Conservation (phyloP, 2,329 filamentous ascomycete genomes). For the Parastagonospora avenae region DNA sequence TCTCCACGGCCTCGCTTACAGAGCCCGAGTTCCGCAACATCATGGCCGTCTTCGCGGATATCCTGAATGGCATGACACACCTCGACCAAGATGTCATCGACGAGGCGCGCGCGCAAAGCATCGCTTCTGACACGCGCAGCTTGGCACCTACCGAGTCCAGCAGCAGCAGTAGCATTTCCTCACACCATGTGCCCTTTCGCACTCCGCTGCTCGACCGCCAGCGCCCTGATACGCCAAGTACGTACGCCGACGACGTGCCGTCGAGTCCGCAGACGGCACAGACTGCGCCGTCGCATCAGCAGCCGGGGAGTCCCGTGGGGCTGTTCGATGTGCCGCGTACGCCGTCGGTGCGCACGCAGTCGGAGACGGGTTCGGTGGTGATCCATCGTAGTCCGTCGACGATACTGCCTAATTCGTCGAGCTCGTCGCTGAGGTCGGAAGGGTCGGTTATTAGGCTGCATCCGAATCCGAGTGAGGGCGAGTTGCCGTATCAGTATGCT, state of each 20-base stretch:
- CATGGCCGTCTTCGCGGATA: conserved; percentile 82
- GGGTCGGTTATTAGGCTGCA: conserved; percentile 35
- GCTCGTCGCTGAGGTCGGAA: conserved; percentile 34
- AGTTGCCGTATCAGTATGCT: conserved; percentile 41
- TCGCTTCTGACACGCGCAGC: conserved; percentile 37
- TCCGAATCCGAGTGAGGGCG: conserved; percentile 30
- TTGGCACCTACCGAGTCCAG: conserved; percentile 38
- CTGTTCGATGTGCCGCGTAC: conserved; percentile 28
- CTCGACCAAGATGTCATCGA: conserved; percentile 62
- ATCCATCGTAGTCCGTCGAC: conserved; percentile 36
- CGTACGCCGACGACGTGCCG: conserved; percentile 15
- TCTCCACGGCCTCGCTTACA: conserved; percentile 71
- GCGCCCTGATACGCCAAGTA: conserved; percentile 22
- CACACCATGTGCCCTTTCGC: conserved; percentile 32
- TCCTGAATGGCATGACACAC: conserved; percentile 76
- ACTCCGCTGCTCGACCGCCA: conserved; percentile 31
- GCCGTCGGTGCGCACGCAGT: conserved; percentile 25
- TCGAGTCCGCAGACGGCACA: conserved; percentile 36
- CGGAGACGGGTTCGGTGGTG: conserved; percentile 34
- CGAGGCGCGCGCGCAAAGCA: conserved; percentile 40
- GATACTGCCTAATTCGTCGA: conserved; percentile 37
- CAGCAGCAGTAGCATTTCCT: conserved; percentile 21
- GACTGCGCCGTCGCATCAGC: conserved; percentile 35
- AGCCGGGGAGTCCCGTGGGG: conserved; percentile 22
- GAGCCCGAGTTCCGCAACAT: conserved; percentile 74